phyloP scores from a whole-genome alignment of 1,284 basidiomycete genomes.

The Trametes versicolor region DNA sequence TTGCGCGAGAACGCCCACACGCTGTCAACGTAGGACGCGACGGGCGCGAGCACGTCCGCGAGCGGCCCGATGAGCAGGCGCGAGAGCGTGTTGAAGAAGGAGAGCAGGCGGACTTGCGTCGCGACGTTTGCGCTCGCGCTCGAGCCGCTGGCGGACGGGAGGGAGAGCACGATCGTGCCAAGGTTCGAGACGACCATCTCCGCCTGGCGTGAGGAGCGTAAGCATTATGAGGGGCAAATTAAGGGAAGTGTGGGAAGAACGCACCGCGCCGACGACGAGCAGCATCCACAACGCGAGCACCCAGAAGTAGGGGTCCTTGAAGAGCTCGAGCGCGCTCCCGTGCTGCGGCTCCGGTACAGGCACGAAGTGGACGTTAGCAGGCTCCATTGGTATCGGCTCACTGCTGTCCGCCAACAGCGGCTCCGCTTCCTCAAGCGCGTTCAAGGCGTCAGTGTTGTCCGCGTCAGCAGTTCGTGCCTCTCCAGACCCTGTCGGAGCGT shows the following conservation, averaged over 20 bases:
- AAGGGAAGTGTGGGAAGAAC: constrained; percentile 40
- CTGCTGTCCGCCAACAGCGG: constrained; percentile 12
- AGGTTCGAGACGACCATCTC: constrained; percentile 87
- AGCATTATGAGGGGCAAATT: too few species aligned
- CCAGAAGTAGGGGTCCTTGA: constrained; percentile 73
- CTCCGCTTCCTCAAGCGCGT: constrained; percentile 21
- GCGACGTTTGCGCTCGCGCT: constrained; percentile 41
- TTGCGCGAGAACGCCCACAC: constrained; percentile 53
- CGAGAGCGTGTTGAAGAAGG: constrained; percentile 74
- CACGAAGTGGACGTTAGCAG: constrained; percentile 36
- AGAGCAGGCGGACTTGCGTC: constrained; percentile 75
- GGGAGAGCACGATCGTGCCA: constrained; percentile 75
- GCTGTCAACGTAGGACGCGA: constrained; percentile 53
- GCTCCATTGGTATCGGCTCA: constrained; percentile 42
- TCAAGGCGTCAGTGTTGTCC: not conserved
- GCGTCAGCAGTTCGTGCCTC: constrained; percentile 1
- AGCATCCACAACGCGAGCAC: constrained; percentile 53
- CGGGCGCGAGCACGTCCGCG: constrained; percentile 75
- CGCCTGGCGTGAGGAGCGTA: constrained; percentile 52
- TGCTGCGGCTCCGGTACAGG: constrained; percentile 44
- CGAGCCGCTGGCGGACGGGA: constrained; percentile 50
- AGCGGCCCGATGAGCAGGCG: constrained; percentile 75
- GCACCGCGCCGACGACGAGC: constrained; percentile 69
- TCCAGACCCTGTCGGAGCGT: not conserved
- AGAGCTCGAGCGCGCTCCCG: constrained; percentile 53